These are phyloP conservation scores for Trametes versicolor DNA, from an alignment of 1,284 basidiomycete genomes.

Conservation along the genomic window DNA sequence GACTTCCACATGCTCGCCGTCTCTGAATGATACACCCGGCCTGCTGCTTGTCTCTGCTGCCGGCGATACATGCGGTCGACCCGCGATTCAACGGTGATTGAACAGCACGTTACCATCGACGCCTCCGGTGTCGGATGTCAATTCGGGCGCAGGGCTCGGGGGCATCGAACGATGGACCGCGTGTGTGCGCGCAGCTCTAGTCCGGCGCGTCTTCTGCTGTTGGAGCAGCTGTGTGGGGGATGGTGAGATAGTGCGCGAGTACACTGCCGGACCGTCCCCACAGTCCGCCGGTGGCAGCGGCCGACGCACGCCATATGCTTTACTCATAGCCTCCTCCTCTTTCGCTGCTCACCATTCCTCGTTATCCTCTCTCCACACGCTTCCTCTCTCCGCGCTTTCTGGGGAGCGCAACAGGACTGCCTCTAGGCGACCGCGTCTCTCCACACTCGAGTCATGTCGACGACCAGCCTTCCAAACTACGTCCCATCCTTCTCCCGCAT, in stretches of 20 bases:
- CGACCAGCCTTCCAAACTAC: slow-evolving; percentile 47
- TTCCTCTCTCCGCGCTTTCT: slow-evolving; percentile 1
- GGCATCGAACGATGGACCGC: neutral
- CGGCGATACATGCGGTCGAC: neutral
- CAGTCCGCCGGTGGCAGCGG: slow-evolving; percentile 26
- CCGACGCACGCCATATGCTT: slow-evolving; percentile 29
- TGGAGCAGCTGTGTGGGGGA: too few relatives aligned
- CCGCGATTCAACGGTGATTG: neutral
- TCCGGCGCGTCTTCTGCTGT: neutral
- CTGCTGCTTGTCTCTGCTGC: neutral
- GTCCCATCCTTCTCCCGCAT: slow-evolving; percentile 35
- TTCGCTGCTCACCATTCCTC: neutral
- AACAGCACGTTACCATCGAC: neutral
- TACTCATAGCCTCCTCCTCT: slow-evolving; percentile 26
- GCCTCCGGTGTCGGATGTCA: neutral
- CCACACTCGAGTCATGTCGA: slow-evolving; percentile 42
- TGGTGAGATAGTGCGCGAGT: slow-evolving; percentile 29
- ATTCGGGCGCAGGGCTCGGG: neutral
- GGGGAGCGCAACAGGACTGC: neutral
- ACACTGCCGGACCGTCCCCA: slow-evolving; percentile 17
- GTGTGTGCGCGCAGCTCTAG: neutral
- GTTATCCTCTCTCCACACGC: neutral
- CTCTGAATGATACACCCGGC: slow-evolving; percentile 22
- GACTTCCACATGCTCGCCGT: slow-evolving; percentile 32
- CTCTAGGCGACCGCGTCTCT: neutral